phyloP scores from a whole-genome alignment of 2,329 filamentous ascomycete species.

The Mycosphaerella sp. region DNA sequence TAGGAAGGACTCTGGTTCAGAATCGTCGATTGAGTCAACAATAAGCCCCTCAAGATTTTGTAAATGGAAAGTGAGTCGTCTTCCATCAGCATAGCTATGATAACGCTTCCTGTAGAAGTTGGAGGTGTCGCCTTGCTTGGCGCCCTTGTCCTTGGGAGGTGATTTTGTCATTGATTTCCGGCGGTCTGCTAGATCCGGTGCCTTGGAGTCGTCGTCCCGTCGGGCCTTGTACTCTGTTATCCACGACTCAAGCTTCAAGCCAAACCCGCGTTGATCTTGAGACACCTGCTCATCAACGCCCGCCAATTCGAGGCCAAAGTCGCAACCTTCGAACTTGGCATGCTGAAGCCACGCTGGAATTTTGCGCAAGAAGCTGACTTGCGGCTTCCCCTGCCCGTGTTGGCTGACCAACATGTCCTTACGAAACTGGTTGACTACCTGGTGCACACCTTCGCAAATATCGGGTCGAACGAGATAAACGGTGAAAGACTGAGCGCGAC shows the following conservation, averaged over 20 bases:
- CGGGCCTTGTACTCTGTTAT: conserved; percentile 84
- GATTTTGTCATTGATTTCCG: conserved; percentile 69
- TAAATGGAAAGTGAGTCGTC: conserved; percentile 72
- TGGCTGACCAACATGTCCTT: conserved; percentile 56
- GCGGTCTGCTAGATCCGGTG: conserved; percentile 40
- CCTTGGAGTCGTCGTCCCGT: conserved; percentile 48
- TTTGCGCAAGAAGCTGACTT: conserved; percentile 66
- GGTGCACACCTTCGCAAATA: conserved; percentile 83
- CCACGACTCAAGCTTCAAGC: conserved; percentile 81
- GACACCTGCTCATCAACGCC: conserved; percentile 82
- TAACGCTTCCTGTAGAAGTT: conserved; percentile 45
- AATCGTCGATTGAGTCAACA: conserved; percentile 76
- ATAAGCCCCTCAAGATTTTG: conserved; percentile 85
- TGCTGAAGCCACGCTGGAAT: conserved; percentile 80
- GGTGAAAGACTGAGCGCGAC: conserved; percentile 77
- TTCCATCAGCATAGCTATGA: conserved; percentile 59
- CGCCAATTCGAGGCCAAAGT: conserved; percentile 85
- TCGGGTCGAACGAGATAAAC: conserved; percentile 86
- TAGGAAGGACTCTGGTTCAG: conserved; percentile 80
- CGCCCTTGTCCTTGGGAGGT: conserved; percentile 39
- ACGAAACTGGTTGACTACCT: conserved; percentile 80
- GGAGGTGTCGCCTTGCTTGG: conserved; percentile 26
- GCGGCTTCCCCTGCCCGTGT: conserved; percentile 37
- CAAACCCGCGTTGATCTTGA: conserved; percentile 71
- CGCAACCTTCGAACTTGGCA: conserved; percentile 76